Percentiles rank a stretch among this genome's conserved stretches.
These are phyloP conservation scores for Aspergillus amoenus DNA, from an alignment of 2,329 filamentous ascomycete species.

Conservation along the genomic window DNA sequence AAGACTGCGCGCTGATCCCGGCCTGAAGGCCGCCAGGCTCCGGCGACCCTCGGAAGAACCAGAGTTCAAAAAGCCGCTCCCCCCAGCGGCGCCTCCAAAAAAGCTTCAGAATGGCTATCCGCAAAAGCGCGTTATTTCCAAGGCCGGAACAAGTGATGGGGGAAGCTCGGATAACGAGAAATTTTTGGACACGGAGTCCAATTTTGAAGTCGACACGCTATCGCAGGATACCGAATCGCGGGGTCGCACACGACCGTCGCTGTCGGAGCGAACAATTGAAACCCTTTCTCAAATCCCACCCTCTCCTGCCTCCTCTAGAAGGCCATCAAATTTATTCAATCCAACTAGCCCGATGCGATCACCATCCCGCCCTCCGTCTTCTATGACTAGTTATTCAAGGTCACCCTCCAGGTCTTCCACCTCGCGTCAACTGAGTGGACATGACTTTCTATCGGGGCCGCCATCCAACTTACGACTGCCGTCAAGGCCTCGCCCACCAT, in stretches of 20 bases:
- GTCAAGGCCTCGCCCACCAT: conserved; percentile 32
- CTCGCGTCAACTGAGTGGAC: conserved; percentile 54
- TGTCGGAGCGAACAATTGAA: conserved; percentile 83
- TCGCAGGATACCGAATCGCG: conserved; percentile 23
- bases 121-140: conserved; percentile 22
- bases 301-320: conserved; percentile 68
- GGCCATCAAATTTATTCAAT: conserved; percentile 72
- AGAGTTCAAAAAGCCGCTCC: conserved; percentile 35
- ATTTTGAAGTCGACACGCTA: conserved; percentile 17
- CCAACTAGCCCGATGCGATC: conserved; percentile 60
- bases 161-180: conserved; percentile 16
- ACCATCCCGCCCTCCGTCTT: conserved; percentile 62
- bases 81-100: conserved; percentile 25
- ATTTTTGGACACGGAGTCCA: conserved; percentile 10
- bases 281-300: conserved; percentile 76
- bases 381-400: conserved; percentile 50
- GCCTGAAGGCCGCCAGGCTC: conserved; percentile 37
- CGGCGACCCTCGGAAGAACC: conserved; percentile 41
- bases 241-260: conserved; percentile 31
- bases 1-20: conserved; percentile 43
- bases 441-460: conserved; percentile 46
- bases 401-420: conserved; percentile 42
- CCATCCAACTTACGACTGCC: conserved; percentile 34
- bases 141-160: conserved; percentile 21
- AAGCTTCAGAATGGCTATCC: conserved; percentile 20